phyloP scores from a whole-genome alignment of 2,329 filamentous ascomycete genomes.

The Periconia digitata region DNA sequence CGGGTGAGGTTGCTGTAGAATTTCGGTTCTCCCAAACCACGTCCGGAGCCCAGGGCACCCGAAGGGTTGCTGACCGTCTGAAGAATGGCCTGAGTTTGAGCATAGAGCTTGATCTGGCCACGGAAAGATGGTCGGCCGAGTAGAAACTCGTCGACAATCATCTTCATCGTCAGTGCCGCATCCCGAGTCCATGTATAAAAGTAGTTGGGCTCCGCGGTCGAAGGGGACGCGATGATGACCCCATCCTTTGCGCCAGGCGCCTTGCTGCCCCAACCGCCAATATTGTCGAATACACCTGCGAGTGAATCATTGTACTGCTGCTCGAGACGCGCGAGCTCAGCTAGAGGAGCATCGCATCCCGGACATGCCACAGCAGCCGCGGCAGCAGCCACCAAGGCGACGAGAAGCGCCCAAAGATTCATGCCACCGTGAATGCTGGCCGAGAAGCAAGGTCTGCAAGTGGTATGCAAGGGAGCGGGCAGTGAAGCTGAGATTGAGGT shows the following conservation, averaged over 20 bases:
- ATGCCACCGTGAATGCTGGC: too few species aligned
- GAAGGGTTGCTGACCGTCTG: slow-evolving; percentile 70
- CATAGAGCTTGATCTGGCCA: slow-evolving; percentile 64
- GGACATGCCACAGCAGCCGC: slow-evolving; percentile 3
- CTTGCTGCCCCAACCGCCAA: slow-evolving; percentile 53
- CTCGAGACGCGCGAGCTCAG: slow-evolving; percentile 36
- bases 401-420: background rate
- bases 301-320: slow-evolving; percentile 52
- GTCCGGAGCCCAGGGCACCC: slow-evolving; percentile 53
- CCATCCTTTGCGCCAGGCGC: slow-evolving; percentile 53
- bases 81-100: slow-evolving; percentile 64
- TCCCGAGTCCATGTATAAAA: slow-evolving; percentile 79
- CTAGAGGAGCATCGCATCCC: background rate
- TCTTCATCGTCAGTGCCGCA: slow-evolving; percentile 69
- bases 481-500: too few species aligned
- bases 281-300: slow-evolving; percentile 57
- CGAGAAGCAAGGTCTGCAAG: too few species aligned
- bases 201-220: slow-evolving; percentile 58
- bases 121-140: slow-evolving; percentile 62
- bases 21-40: slow-evolving; percentile 71
- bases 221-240: slow-evolving; percentile 58
- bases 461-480: too few species aligned
- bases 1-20: slow-evolving; percentile 64
- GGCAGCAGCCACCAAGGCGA: slow-evolving; percentile 11
- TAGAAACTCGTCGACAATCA: slow-evolving; percentile 64